phyloP scores from a whole-genome alignment of 2,329 filamentous ascomycete species.

The Colletotrichum sp. region DNA sequence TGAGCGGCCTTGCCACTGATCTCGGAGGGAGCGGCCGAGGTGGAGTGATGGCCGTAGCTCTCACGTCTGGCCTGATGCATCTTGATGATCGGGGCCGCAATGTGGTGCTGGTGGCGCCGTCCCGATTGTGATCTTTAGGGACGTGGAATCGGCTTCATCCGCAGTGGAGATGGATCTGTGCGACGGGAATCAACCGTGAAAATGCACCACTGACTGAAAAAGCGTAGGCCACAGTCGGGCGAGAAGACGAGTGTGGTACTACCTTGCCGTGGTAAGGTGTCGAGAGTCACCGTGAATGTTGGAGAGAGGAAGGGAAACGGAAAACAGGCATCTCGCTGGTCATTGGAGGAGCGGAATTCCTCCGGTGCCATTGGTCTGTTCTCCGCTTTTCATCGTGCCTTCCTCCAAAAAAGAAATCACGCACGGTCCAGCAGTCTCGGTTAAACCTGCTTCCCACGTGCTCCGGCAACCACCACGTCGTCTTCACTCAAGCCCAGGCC shows the following conservation, averaged over 20 bases:
- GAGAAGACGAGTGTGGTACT: not conserved
- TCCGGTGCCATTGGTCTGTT: not conserved
- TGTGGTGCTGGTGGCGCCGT: not conserved
- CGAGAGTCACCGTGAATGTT: not conserved
- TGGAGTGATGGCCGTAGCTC: not conserved
- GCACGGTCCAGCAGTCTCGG: not conserved
- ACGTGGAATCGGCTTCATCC: not conserved
- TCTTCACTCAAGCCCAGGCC: not conserved
- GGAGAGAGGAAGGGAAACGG: not conserved
- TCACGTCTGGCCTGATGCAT: not conserved
- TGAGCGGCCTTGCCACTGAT: slow-evolving; percentile 9
- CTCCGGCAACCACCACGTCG: not conserved
- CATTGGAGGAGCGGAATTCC: not conserved
- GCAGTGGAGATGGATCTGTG: not conserved
- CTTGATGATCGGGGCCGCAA: not conserved
- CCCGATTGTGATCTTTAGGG: not conserved
- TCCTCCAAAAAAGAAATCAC: not conserved
- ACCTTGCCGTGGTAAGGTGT: not conserved
- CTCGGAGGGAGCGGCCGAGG: not conserved
- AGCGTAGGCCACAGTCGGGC: not conserved
- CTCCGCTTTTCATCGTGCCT: not conserved
- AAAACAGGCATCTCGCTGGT: not conserved
- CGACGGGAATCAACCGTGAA: not conserved
- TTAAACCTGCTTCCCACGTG: not conserved
- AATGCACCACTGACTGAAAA: not conserved